Conservation (phyloP, 768 basidiomycete species). For the Leucosporidium creatinivorum region DNA sequence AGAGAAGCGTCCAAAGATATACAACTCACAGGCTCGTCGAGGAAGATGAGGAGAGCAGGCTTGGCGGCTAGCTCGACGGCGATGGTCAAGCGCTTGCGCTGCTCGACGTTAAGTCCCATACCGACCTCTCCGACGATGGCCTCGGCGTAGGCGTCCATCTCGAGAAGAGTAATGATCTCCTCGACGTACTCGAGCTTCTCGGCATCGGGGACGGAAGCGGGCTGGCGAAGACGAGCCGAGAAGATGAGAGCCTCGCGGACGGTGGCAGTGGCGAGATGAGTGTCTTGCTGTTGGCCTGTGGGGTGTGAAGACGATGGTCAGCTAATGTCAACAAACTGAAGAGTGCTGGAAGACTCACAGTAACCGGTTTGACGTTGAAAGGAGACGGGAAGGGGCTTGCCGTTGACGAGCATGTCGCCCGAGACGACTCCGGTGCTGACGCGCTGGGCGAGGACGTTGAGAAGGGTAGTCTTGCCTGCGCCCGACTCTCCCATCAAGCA, state of each 20-base stretch:
- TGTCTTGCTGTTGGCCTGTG: slow-evolving; percentile 37
- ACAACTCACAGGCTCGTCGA: slow-evolving; percentile 49
- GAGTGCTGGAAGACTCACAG: background rate
- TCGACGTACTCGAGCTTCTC: slow-evolving; percentile 46
- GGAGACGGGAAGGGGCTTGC: slow-evolving; percentile 42
- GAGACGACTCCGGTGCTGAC: slow-evolving; percentile 46
- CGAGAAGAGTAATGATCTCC: slow-evolving; percentile 45
- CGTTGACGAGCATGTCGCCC: slow-evolving; percentile 47
- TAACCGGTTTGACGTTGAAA: slow-evolving; percentile 46
- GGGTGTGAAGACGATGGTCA: background rate
- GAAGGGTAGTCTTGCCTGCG: slow-evolving; percentile 45
- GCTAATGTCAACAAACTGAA: background rate
- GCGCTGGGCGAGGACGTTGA: slow-evolving; percentile 39
- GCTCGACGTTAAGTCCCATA: slow-evolving; percentile 45
- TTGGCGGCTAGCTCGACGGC: slow-evolving; percentile 76
- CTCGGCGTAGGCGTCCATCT: slow-evolving; percentile 46
- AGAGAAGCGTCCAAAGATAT: too few species aligned
- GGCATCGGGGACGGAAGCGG: slow-evolving; percentile 38
- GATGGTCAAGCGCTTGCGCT: slow-evolving; percentile 57
- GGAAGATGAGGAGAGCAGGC: slow-evolving; percentile 45
- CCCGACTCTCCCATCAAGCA: slow-evolving; percentile 46
- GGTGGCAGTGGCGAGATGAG: slow-evolving; percentile 44
- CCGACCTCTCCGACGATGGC: slow-evolving; percentile 48
- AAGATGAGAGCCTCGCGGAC: slow-evolving; percentile 47
- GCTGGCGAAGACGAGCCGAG: slow-evolving; percentile 45